Evolutionary conservation across 768 basidiomycete species (phyloP), one percentile per base, ranked within the genome.

Genomic region (Lactifluus rugatus): DNA sequence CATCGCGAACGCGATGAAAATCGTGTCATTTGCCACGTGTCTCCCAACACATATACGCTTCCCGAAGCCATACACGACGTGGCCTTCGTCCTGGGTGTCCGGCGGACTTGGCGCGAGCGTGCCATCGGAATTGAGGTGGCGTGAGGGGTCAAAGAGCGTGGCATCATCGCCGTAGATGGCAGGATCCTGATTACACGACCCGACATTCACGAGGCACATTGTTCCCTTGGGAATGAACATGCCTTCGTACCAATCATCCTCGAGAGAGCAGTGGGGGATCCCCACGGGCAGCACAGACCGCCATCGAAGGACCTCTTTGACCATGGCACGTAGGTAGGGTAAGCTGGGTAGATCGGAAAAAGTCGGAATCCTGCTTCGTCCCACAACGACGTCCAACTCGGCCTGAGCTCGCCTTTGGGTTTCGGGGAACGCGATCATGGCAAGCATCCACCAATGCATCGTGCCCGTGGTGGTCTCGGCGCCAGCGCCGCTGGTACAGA

Each of bases 221-320:
- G 72, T 70, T 8, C 71, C 73, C 34, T 65, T 69, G 0, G 74
- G 74, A n/a, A 76, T 72, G 55, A 67, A 62, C 52, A 59, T 60
- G 11, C 62, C 68, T 48, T 62, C 62, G 48, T 72, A 72, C 53
- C 53, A 65, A 37, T 72, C 71, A 47, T 72, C 70, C 55, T 63
- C 56, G 60, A 62, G 37, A 45, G 56, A 50, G 26, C 56, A 52
- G 19, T 61, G 63, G 2, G 63, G 63, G 6, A 64, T 64, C 23
- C 62, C 63, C 6, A 64, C 26, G 25, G 63, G 63, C 6, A 62
- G 32, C 13, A 51, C 44, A 44, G 63, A 54, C n/a, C 53, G 28
- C 63, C 63, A 64, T 47, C 63, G 61, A 5, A 64, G 61, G 25
- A 64, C 54, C 54, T 67, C 66, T 25, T 54, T 60, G 41, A 64